Evolutionary conservation across 2,329 filamentous ascomycete genomes (phyloP), one percentile per base, ranked within the genome.

Genomic region (Epichloe aotearoae): DNA sequence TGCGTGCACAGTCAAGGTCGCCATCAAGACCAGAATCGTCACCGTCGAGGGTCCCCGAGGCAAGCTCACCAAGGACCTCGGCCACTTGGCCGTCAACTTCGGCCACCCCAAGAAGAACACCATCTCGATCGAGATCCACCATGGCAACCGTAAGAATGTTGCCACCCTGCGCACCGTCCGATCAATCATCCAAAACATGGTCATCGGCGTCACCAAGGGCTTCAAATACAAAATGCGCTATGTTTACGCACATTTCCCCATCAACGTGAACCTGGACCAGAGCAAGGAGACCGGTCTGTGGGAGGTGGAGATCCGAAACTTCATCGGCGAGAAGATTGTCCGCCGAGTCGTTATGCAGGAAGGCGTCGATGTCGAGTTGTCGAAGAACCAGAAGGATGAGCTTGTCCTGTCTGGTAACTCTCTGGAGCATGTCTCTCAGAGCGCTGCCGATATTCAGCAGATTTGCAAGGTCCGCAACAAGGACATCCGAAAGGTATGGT

Each of bases 171-270:
- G 93, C 67, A 98, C 93, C 68, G 93, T 98, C 77, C 88, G 89
- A 70, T 91, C 91, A 61, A 75, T 97, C 75, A 95, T 98, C 82
- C 88, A 94, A 83, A 98, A 98, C 86, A 73, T 98, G 77, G 87
- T 98, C 74, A 84, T 90, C 66, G 93, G 93, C 74, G 93, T 98
- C 62, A 98, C 93, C 73, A 95, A 91, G 81, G 93, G 93, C 64
- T 98, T 86, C 88, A 94, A 94, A 80, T 98, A 98, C 86, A 98
- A 98, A 88, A 97, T 98, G 91, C 88, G 94, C 69, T 98, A 98
- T 80, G 93, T 98, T 75, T 98, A 98, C 74, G 93, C 93, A 72
- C 93, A 98, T 85, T 98, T 98, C 72, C 93, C 93, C 76, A 98
- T 98, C 88, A 98, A 98, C 83, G 91, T 98, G 79, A 97, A 96